These are phyloP conservation scores for Scedosporium aurantiacum DNA, from an alignment of 2,329 filamentous ascomycete genomes.

Conservation along the genomic window DNA sequence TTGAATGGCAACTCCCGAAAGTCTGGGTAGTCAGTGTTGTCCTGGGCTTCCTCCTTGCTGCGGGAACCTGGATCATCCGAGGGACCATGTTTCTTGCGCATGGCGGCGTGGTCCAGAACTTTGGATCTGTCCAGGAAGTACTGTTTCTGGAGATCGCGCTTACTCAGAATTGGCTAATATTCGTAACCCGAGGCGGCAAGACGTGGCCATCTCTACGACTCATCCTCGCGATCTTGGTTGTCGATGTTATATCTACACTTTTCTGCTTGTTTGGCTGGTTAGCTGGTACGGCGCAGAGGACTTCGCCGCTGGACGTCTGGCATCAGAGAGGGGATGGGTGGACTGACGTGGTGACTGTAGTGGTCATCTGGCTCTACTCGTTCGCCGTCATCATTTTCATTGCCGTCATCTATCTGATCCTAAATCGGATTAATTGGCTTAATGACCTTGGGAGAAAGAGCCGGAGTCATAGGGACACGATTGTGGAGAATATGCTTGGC, in stretches of 20 bases:
- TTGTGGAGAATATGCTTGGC: slow-evolving; percentile 55
- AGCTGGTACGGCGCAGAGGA: slow-evolving; percentile 33
- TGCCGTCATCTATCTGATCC: slow-evolving; percentile 52
- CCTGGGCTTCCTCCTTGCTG: slow-evolving; percentile 56
- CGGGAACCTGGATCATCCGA: slow-evolving; percentile 63
- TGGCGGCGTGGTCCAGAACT: slow-evolving; percentile 66
- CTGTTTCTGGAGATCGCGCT: slow-evolving; percentile 64
- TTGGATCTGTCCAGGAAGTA: slow-evolving; percentile 62
- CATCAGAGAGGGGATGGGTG: slow-evolving; percentile 25
- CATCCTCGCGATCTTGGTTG: slow-evolving; percentile 57
- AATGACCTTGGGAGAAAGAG: slow-evolving; percentile 53
- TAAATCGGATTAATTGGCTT: slow-evolving; percentile 47
- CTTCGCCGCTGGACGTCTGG: slow-evolving; percentile 22
- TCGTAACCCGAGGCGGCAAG: slow-evolving; percentile 62
- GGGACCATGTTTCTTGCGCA: slow-evolving; percentile 56
- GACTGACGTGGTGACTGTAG: slow-evolving; percentile 47
- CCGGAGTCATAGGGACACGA: slow-evolving; percentile 48
- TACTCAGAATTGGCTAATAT: slow-evolving; percentile 70
- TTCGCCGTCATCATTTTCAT: slow-evolving; percentile 55
- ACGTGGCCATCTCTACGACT: slow-evolving; percentile 69
- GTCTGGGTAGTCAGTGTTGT: slow-evolving; percentile 68
- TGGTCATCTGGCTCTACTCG: slow-evolving; percentile 55
- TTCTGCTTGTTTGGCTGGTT: slow-evolving; percentile 71
- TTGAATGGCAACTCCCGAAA: slow-evolving; percentile 73
- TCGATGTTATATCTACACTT: slow-evolving; percentile 61